Base-by-base conservation (phyloP, 179 eudicot genomes). In the Beta macrorhiza region DNA sequence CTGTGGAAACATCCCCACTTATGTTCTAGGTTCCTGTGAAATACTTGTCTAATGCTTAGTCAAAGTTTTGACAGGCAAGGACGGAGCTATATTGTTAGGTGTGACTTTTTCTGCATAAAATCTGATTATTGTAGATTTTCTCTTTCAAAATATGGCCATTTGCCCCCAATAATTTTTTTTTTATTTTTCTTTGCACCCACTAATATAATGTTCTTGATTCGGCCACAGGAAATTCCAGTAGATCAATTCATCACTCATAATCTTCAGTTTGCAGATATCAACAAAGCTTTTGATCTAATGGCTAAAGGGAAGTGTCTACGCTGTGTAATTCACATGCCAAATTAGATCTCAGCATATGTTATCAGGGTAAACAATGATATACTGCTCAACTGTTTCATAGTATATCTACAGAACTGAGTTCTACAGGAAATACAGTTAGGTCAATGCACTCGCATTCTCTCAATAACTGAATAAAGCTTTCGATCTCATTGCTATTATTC, bases 281-380 rank as follows among this genome's bases (percentile, higher is more conserved):
- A 91, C 83, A 78, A 84, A 85, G 96, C 97, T 59, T 93, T 92
- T 83, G 83, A 87, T 75, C 89, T 95, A 59, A 90, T 91, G 98
- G 87, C 17, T 13, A 88, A 81, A 74, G 98, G 97, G 16, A 88
- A 91, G 78, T 93, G 97, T 75, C 81, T 94, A 82, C 96, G 98
- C 12, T 94, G 94, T 63, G 96, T 94, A 74, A 89, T 94, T 81
- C 98, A 93, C 88, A 94, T 94, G 97, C 90, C 93, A 44, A 87
- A 89, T 10, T 85, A 86, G 84, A 77, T 76, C n/a, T 62, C 53
- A 19, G 17, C 53, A 5, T 51, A 15, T 64, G 1, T 25, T 37
- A 29, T 1, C 13, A 62, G 22, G 32, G 32, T 22, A 22, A 62
- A 62, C 32, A 1, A 68, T 32, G 72, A 68, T 32, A 37, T 37